Conservation (phyloP, 768 basidiomycete genomes). For the Russula sp. region DNA sequence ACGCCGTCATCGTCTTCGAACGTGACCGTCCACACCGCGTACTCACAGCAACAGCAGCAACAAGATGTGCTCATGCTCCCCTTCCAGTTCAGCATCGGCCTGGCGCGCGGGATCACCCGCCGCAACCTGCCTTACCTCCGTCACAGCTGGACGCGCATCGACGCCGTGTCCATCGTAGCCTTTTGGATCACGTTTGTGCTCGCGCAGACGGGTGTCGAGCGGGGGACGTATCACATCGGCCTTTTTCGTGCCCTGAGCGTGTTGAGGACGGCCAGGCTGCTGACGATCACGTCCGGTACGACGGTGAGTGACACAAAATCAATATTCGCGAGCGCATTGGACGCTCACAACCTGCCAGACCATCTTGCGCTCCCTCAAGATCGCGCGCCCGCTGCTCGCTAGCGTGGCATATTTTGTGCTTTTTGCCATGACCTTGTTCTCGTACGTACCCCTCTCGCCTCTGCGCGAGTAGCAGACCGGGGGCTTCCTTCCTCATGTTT, state of each 20-base stretch:
- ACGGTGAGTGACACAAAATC: conserved; percentile 46
- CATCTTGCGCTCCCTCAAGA: conserved; percentile 89
- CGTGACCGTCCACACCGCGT: not conserved
- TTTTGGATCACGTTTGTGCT: conserved; percentile 85
- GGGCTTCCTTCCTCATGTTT: not conserved
- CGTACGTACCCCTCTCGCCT: conserved; percentile 40
- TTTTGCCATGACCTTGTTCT: conserved; percentile 85
- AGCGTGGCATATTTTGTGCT: conserved; percentile 87
- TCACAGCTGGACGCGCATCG: conserved; percentile 89
- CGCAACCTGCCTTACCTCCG: conserved; percentile 81
- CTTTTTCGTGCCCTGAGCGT: conserved; percentile 87
- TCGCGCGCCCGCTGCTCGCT: conserved; percentile 80
- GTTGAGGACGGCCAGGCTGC: conserved; percentile 69
- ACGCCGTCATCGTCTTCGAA: not conserved
- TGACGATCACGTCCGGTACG: conserved; percentile 88
- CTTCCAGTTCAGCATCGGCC: conserved; percentile 51
- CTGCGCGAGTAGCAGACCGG: not conserved
- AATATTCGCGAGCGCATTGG: not conserved
- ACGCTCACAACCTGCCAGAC: conserved; percentile 35
- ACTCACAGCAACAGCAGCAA: not conserved
- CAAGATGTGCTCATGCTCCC: conserved; percentile 36
- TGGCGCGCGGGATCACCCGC: conserved; percentile 47
- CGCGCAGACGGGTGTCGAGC: conserved; percentile 61
- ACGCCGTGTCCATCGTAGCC: conserved; percentile 73
- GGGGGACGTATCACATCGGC: conserved; percentile 64